Conservation (phyloP, 768 basidiomycete species). For the Termitomyces sp. region DNA sequence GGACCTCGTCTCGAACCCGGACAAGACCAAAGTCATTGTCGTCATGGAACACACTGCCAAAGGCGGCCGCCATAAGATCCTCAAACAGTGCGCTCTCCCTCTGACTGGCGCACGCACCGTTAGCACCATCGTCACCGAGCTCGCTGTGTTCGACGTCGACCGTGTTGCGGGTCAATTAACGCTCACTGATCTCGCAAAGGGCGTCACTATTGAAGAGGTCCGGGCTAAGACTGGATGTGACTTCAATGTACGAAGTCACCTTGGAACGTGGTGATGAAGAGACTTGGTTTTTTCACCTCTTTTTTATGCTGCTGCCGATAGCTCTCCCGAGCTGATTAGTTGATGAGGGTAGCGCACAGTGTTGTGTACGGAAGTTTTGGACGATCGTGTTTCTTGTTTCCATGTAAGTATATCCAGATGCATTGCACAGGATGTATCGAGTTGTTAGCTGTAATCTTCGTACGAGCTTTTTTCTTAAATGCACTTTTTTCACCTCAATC, state of each 20-base stretch:
- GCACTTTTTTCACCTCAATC: not conserved
- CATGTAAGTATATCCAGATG: not conserved
- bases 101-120: slow-evolving; percentile 86
- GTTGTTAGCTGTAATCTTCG: not conserved
- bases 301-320: not conserved
- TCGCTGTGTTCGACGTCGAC: slow-evolving; percentile 88
- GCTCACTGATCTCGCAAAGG: slow-evolving; percentile 80
- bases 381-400: not conserved
- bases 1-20: slow-evolving; percentile 95
- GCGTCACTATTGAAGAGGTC: slow-evolving; percentile 79
- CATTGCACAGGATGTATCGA: not conserved
- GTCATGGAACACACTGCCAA: slow-evolving; percentile 90
- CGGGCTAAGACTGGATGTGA: slow-evolving; percentile 82
- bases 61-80: slow-evolving; percentile 85
- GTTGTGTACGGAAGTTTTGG: not conserved
- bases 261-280: slow-evolving; percentile 39
- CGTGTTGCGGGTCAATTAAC: slow-evolving; percentile 64
- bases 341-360: not conserved
- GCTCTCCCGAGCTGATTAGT: not conserved
- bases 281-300: not conserved
- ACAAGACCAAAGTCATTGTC: slow-evolving; percentile 87
- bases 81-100: slow-evolving; percentile 76
- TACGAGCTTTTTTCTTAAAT: not conserved
- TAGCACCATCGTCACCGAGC: slow-evolving; percentile 89
- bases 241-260: slow-evolving; percentile 53